Percentiles rank a stretch among this genome's conserved stretches.
phyloP scores from a whole-genome alignment of 345 rosid genomes.

The Hypericum androsaemum region DNA sequence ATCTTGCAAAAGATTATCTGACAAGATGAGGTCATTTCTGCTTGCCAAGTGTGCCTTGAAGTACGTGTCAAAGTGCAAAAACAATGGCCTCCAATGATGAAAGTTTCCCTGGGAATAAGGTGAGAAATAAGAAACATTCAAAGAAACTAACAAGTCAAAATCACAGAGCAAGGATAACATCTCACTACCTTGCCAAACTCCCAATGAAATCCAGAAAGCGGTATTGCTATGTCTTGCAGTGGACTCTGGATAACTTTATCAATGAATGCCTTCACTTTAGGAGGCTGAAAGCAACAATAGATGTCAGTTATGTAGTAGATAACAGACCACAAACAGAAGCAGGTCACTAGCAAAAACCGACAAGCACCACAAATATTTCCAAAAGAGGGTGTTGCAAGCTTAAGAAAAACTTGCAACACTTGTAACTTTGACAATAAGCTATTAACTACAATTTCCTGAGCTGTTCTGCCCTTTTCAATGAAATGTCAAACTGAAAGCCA shows the following conservation, averaged over 20 bases:
- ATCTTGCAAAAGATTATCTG: conserved; percentile 63
- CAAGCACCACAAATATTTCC: too few relatives aligned
- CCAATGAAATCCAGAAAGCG: conserved; percentile 93
- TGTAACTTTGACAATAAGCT: too few relatives aligned
- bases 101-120: conserved; percentile 67
- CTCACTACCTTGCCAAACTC: conserved; percentile 68
- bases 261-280: conserved; percentile 70
- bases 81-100: conserved; percentile 94
- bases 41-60: conserved; percentile 68
- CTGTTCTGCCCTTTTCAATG: too few relatives aligned
- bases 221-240: conserved; percentile 88
- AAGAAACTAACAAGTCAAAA: neutral
- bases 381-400: too few relatives aligned
- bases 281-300: conserved; percentile 46
- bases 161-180: neutral
- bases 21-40: conserved; percentile 74
- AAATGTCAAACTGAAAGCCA: too few relatives aligned
- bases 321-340: neutral
- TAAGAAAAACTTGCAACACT: too few relatives aligned
- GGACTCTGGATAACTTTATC: conserved; percentile 98
- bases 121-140: conserved; percentile 16
- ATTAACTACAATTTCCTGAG: too few relatives aligned
- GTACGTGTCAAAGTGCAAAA: conserved; percentile 86
- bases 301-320: too few relatives aligned
- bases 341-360: too few relatives aligned